Base-by-base conservation (phyloP, 2,329 filamentous ascomycete genomes). In the Diaporthe capsici region DNA sequence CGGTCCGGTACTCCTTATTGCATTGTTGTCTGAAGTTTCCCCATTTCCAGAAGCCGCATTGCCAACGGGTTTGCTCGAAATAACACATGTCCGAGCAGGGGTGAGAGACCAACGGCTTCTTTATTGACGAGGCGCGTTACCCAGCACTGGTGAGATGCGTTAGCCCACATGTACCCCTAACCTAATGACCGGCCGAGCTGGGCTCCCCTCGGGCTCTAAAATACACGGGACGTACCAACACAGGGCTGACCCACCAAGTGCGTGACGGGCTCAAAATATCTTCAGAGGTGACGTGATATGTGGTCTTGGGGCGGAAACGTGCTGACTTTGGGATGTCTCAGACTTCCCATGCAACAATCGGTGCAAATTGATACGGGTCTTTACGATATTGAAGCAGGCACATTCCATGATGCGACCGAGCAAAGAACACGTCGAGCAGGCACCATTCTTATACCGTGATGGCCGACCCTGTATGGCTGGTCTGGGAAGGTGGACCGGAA, bases 31-130 rank as follows among this genome's bases (percentile, higher is more conserved):
- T 92, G 88, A 98, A 98, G 86, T 93, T 94, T 79, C 95, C 94
- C 96, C 96, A 98, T 85, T 95, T 95, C 93, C 94, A 98, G 89
- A 95, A 96, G 82, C 94, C 94, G 87, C 96, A 98, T 75, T 85
- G 85, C 90, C 94, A 98, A 80, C 92, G 90, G 84, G 93, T 95
- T 86, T 96, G 94, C 82, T 98, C 95, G 88, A 96, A 98, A 89
- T 97, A 98, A 88, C 96, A 98, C 96, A 98, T 98, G 60, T 31
- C 34, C 20, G 49, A 15, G 31, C 49, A 53, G n/a, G 44, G 58
- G 13, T 44, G 58, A 28, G 37, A 55, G 47, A 25, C 28, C n/a
- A 25, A 39, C 25, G 51, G 63, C 12, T 53, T 77, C 73, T 71
- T 74, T 53, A 61, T 73, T n/a, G 25, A 34, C 7, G 60, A 72